Percentiles rank a stretch among this genome's conserved stretches.
Conservation (phyloP, 2,329 filamentous ascomycete genomes). For the Penicillium sp. region DNA sequence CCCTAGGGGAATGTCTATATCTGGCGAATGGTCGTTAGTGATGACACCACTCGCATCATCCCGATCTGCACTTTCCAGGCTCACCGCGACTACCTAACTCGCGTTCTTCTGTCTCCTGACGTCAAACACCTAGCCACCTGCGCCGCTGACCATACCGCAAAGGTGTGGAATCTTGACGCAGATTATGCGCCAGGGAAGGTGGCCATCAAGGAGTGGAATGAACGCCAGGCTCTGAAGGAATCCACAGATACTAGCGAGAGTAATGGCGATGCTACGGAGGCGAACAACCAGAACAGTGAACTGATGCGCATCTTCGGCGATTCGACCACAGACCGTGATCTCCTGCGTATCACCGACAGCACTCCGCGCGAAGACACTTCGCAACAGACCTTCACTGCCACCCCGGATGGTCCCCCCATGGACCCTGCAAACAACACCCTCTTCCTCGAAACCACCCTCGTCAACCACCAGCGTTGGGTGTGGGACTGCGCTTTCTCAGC, state of each 20-base stretch:
- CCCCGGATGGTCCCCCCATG: slow-evolving; percentile 46
- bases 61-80: slow-evolving; percentile 88
- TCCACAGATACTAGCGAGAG: slow-evolving; percentile 14
- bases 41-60: slow-evolving; percentile 80
- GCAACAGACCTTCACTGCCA: slow-evolving; percentile 38
- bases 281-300: slow-evolving; percentile 25
- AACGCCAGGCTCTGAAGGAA: slow-evolving; percentile 21
- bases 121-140: slow-evolving; percentile 94
- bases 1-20: slow-evolving; percentile 91
- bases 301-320: slow-evolving; percentile 34
- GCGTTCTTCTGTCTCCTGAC: slow-evolving; percentile 87
- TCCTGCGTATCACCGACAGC: slow-evolving; percentile 33
- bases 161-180: slow-evolving; percentile 94
- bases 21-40: slow-evolving; percentile 87
- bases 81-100: slow-evolving; percentile 90
- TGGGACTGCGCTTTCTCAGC: slow-evolving; percentile 97
- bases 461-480: slow-evolving; percentile 92
- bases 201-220: slow-evolving; percentile 32
- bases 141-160: slow-evolving; percentile 89
- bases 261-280: slow-evolving; percentile 24
- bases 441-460: slow-evolving; percentile 82
- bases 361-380: slow-evolving; percentile 31
- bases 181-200: slow-evolving; percentile 52
- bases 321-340: slow-evolving; percentile 28
- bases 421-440: slow-evolving; percentile 59